Conservation (phyloP, 768 basidiomycete genomes). For the Tylopilus rubrobrunneus region DNA sequence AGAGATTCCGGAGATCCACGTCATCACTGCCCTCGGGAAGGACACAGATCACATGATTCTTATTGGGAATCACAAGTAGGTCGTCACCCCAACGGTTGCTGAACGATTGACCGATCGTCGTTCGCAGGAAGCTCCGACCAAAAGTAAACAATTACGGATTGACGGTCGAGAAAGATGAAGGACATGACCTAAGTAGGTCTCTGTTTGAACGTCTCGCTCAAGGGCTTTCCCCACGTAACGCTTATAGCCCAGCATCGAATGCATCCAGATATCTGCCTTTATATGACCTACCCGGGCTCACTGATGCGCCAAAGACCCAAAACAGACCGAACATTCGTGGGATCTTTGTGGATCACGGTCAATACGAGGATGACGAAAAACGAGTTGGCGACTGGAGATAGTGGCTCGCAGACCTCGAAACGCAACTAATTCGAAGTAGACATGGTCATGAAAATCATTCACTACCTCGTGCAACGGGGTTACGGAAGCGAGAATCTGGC, state of each 20-base stretch:
- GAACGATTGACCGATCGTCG: neutral
- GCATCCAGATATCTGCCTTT: slow-evolving; percentile 66
- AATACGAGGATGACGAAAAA: slow-evolving; percentile 48
- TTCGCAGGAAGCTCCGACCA: slow-evolving; percentile 60
- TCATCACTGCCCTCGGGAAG: slow-evolving; percentile 55
- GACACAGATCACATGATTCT: slow-evolving; percentile 53
- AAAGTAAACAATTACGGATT: slow-evolving; percentile 65
- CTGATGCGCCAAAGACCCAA: slow-evolving; percentile 48
- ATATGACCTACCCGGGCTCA: slow-evolving; percentile 65
- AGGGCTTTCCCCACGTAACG: slow-evolving; percentile 57
- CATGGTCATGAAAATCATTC: slow-evolving; percentile 65
- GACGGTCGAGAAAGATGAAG: slow-evolving; percentile 65
- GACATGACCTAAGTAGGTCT: slow-evolving; percentile 62
- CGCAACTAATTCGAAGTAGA: slow-evolving; percentile 55
- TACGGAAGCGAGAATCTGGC: slow-evolving; percentile 60
- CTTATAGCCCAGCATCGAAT: slow-evolving; percentile 64
- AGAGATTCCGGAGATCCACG: slow-evolving; percentile 66
- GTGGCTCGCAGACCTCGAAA: slow-evolving; percentile 51
- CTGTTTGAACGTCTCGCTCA: slow-evolving; percentile 65
- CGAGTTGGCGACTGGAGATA: slow-evolving; percentile 43
- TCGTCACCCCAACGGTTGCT: neutral
- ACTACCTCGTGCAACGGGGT: slow-evolving; percentile 65
- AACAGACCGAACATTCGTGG: slow-evolving; percentile 53
- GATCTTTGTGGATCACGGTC: slow-evolving; percentile 54
- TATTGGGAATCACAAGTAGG: slow-evolving; percentile 72